phyloP scores from a whole-genome alignment of 2,329 filamentous ascomycete species.

The Pyricularia sp. region DNA sequence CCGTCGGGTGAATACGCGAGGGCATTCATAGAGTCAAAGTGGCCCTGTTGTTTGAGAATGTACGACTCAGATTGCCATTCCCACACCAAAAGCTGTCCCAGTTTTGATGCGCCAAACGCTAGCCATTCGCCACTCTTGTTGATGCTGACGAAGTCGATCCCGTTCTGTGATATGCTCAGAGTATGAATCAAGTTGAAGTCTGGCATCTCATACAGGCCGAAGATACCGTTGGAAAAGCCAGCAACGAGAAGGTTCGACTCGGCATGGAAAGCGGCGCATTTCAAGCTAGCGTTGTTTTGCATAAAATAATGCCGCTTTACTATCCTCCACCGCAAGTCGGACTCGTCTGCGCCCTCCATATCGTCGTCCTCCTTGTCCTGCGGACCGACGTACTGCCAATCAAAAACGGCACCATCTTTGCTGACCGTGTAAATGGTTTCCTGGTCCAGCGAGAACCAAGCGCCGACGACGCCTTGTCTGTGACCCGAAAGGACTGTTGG shows the following conservation, averaged over 20 bases:
- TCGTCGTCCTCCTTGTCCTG: constrained; percentile 46
- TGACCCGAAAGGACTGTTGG: constrained; percentile 88
- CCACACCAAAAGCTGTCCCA: constrained; percentile 96
- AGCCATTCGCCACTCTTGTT: constrained; percentile 96
- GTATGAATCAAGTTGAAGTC: constrained; percentile 95
- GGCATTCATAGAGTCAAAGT: constrained; percentile 92
- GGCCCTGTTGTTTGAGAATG: constrained; percentile 94
- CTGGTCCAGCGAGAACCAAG: constrained; percentile 94
- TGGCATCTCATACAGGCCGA: constrained; percentile 90
- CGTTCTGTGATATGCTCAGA: constrained; percentile 86
- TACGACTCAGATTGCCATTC: constrained; percentile 99
- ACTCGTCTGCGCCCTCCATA: constrained; percentile 48
- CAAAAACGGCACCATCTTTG: constrained; percentile 93
- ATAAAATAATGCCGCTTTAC: constrained; percentile 89
- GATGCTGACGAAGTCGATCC: constrained; percentile 90
- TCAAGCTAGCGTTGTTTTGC: constrained; percentile 78
- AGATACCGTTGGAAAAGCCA: constrained; percentile 90
- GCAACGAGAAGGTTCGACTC: constrained; percentile 87
- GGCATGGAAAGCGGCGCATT: constrained; percentile 84
- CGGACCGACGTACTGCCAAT: constrained; percentile 74
- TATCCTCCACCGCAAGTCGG: constrained; percentile 80
- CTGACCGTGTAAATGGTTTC: constrained; percentile 95
- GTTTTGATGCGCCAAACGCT: constrained; percentile 89
- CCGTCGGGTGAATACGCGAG: constrained; percentile 91
- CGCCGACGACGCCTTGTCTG: constrained; percentile 80